These are phyloP conservation scores for Jamesozyma rosinii DNA, from an alignment of 805 yeast genomes.

Conservation along the genomic window DNA sequence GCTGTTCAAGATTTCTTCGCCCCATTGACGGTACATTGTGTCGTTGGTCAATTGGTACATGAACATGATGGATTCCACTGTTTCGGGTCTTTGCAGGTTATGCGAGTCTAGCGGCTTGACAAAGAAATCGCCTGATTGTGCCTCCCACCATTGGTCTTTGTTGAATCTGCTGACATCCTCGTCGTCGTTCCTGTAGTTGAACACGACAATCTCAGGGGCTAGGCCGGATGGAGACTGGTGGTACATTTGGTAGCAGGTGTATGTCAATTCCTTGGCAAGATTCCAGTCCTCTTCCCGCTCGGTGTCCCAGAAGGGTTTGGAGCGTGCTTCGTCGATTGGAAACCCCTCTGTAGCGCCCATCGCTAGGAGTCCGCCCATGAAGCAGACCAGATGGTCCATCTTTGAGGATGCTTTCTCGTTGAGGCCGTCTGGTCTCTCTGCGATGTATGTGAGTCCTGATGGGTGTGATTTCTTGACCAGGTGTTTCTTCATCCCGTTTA, in stretches of 20 bases:
- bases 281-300: constrained; percentile 53
- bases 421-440: constrained; percentile 70
- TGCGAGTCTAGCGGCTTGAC: constrained; percentile 70
- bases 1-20: constrained; percentile 71
- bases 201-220: constrained; percentile 81
- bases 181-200: constrained; percentile 45
- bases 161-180: constrained; percentile 9
- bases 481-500: constrained; percentile 65
- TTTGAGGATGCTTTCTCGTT: constrained; percentile 46
- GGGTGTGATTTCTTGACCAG: constrained; percentile 55
- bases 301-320: constrained; percentile 47
- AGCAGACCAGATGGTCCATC: constrained; percentile 91
- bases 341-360: constrained; percentile 79
- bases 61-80: constrained; percentile 79
- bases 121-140: constrained; percentile 44
- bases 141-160: constrained; percentile 23
- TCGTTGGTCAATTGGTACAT: constrained; percentile 75
- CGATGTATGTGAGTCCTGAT: constrained; percentile 54
- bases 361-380: constrained; percentile 81
- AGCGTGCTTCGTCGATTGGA: constrained; percentile 46
- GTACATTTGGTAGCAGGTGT: constrained; percentile 81
- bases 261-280: constrained; percentile 64
- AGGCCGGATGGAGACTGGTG: constrained; percentile 66
- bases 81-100: constrained; percentile 86
- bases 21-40: constrained; percentile 77